phyloP scores from a whole-genome alignment of 78 protist genomes.

The Dictyostelium purpureum region DNA sequence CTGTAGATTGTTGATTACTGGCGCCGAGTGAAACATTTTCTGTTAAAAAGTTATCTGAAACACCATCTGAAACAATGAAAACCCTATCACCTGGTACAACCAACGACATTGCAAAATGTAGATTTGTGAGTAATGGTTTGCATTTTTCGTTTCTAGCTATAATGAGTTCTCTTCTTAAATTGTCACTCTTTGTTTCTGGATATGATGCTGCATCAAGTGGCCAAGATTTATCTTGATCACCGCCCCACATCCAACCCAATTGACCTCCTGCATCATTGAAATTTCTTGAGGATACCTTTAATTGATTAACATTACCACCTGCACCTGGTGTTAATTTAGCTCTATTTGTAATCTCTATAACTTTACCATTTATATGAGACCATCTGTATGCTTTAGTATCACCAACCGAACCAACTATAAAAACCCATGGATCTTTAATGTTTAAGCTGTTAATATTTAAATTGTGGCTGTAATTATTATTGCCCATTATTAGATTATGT shows the following conservation, averaged over 20 bases:
- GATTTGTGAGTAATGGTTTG: conserved; percentile 33
- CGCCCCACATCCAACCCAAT: conserved; percentile 77
- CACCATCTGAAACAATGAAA: conserved; percentile 57
- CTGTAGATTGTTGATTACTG: neutral
- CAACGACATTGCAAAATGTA: conserved; percentile 59
- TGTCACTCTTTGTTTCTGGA: neutral
- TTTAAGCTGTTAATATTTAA: neutral
- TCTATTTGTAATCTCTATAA: conserved; percentile 45
- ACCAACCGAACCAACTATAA: conserved; percentile 69
- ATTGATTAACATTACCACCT: neutral
- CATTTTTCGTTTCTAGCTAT: conserved; percentile 41
- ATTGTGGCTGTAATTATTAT: neutral
- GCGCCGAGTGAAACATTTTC: neutral
- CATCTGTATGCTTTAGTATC: conserved; percentile 66
- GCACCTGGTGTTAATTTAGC: neutral
- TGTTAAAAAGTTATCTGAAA: conserved; percentile 43
- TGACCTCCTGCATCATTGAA: conserved; percentile 79
- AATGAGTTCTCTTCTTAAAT: neutral
- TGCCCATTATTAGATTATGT: neutral
- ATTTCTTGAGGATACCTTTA: neutral
- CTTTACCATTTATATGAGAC: conserved; percentile 19
- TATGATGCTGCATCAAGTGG: conserved; percentile 38
- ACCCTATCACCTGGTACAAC: conserved; percentile 65
- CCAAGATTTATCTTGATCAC: conserved; percentile 51
- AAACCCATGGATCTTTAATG: conserved; percentile 32